A percentile compares a stretch with the other conserved stretches of the same genome.
phyloP scores from a whole-genome alignment of 2,329 filamentous ascomycete species.

The Endoconidiophora polonica region DNA sequence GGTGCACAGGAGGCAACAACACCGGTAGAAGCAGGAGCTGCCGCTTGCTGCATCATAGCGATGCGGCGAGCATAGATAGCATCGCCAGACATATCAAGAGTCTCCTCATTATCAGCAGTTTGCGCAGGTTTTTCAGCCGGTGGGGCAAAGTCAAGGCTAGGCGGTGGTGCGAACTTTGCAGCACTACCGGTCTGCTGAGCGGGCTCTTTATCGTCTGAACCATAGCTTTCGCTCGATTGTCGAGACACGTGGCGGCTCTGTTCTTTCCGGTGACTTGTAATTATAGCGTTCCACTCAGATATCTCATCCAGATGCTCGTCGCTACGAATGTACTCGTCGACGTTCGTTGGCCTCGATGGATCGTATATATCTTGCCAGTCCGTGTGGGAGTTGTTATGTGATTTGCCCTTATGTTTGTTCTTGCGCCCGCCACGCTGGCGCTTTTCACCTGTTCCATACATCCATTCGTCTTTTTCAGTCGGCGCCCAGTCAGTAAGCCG shows the following conservation, averaged over 20 bases:
- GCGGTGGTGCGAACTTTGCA: conserved; percentile 45
- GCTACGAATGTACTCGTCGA: conserved; percentile 69
- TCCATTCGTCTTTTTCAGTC: conserved; percentile 65
- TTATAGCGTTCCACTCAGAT: conserved; percentile 66
- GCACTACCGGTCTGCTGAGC: neutral
- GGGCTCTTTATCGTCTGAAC: conserved; percentile 16
- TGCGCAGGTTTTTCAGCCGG: conserved; percentile 33
- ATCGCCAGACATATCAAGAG: conserved; percentile 39
- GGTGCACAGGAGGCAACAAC: conserved; percentile 51
- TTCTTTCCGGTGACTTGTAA: conserved; percentile 54
- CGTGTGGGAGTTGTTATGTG: conserved; percentile 32
- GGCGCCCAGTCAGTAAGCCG: conserved; percentile 69
- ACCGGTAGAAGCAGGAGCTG: conserved; percentile 21
- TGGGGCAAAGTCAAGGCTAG: conserved; percentile 39
- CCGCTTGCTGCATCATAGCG: conserved; percentile 32
- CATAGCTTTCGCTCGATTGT: conserved; percentile 20
- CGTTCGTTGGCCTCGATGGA: conserved; percentile 62
- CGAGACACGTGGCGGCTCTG: conserved; percentile 29
- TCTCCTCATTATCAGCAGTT: conserved; percentile 20
- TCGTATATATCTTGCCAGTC: conserved; percentile 92
- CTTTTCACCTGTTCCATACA: conserved; percentile 46
- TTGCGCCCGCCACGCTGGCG: conserved; percentile 62
- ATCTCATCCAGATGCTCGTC: conserved; percentile 70
- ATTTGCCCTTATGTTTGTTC: conserved; percentile 50
- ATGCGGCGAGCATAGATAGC: conserved; percentile 51